Base-by-base conservation (phyloP, 2,329 filamentous ascomycete genomes). In the Penicillium sp. region DNA sequence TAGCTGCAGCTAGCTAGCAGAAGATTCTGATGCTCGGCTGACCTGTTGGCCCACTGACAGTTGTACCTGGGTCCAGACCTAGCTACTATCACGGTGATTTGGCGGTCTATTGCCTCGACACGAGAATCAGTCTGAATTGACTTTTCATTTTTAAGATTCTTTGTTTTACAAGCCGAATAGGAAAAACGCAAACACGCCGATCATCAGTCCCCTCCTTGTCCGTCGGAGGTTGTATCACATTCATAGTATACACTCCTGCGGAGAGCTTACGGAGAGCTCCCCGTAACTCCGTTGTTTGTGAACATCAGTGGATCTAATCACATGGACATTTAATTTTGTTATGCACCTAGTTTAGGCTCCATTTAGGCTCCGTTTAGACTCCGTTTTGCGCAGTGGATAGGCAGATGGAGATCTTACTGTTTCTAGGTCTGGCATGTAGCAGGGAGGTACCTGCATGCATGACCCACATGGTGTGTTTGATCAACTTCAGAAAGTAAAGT, bases 21-120 rank as follows among this genome's bases (percentile, higher is more conserved):
- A 26, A 49, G 30, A 51, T 40, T 51, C 48, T 52, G 49, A 38
- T 52, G 49, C 35, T 52, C 49, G 35, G 49, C 16, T 52, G 49
- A 52, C 49, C 49, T 28, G 20, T 35, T 43, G 40, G 40, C 40
- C 40, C 40, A 23, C 40, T 43, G 20, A 20, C 40, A 20, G n/a
- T 16, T 20, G n/a, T 42, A 20, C 18, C 38, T 42, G n/a, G 7
- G 18, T 20, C 38, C 18, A 35, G 30, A 35, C 11, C 30, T 33
- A 14, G 30, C 16, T 16, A 11, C 30, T 35, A 3, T 16, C 30
- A 6, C 8, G 28, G 26, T 4, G 26, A 28, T 28, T 35, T 35
- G 30, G 12, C 8, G 30, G 11, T 28, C 26, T 28, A 8, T 8
- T 35, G 30, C 8, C 8, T 35, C 11, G 5, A 33, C 6, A 33